Conservation (phyloP, 139 green algal genomes). For the Axilococcus clingmanii region DNA sequence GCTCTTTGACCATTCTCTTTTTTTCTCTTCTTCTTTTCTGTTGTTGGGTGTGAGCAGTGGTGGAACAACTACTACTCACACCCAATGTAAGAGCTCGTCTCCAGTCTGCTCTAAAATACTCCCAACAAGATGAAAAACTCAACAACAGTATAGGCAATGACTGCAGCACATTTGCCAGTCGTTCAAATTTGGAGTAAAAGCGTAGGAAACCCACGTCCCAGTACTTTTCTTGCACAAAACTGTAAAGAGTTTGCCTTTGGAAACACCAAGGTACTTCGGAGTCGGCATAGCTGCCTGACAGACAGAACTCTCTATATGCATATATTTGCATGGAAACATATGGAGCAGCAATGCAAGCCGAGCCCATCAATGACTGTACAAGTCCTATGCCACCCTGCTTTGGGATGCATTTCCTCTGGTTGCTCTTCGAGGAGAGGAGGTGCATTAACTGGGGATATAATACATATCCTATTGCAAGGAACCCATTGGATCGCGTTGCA, state of each 20-base stretch:
- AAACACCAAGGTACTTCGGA: conserved; percentile 49
- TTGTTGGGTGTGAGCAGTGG: not conserved
- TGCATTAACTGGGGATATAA: conserved; percentile 6
- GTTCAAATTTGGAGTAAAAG: conserved; percentile 49
- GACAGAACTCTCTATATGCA: conserved; percentile 33
- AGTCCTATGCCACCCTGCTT: not conserved
- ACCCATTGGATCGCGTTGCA: conserved; percentile 49
- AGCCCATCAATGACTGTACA: not conserved
- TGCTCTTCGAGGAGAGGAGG: not conserved
- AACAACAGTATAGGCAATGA: conserved; percentile 15
- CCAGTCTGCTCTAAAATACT: conserved; percentile 18
- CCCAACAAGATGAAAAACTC: conserved; percentile 13
- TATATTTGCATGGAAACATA: conserved; percentile 22
- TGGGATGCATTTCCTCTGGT: not conserved
- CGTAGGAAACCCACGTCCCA: conserved; percentile 71
- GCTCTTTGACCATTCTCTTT: not conserved
- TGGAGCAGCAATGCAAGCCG: conserved; percentile 4
- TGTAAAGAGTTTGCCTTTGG: conserved; percentile 56
- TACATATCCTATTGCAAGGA: conserved; percentile 20
- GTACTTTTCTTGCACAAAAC: conserved; percentile 73
- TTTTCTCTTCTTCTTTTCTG: not conserved
- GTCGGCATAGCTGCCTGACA: not conserved
- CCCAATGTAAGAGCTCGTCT: conserved; percentile 12
- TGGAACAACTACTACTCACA: too few species aligned
- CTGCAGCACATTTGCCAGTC: conserved; percentile 28